These are phyloP conservation scores for Zygoascus tannicola DNA, from an alignment of 805 yeast genomes.

Conservation along the genomic window DNA sequence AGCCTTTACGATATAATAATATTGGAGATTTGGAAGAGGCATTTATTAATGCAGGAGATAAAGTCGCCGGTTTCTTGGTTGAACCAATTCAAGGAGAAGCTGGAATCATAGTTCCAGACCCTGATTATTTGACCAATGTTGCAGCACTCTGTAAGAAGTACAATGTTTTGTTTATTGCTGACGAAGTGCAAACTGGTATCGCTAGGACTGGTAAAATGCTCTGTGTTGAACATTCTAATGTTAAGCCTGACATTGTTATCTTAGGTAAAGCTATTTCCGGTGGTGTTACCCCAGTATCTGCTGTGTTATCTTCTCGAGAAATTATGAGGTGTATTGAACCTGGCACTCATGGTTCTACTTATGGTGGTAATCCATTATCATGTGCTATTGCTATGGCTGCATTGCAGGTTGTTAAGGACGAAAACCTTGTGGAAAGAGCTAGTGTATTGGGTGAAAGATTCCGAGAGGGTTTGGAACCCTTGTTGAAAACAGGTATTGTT, in stretches of 20 bases:
- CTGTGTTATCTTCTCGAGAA: constrained; percentile 81
- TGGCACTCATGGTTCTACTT: constrained; percentile 96
- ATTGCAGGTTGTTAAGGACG: constrained; percentile 79
- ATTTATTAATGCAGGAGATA: constrained; percentile 72
- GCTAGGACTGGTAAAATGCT: constrained; percentile 94
- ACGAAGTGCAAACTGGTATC: constrained; percentile 95
- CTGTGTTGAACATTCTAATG: constrained; percentile 77
- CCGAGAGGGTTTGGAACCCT: constrained; percentile 35
- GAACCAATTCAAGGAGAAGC: constrained; percentile 99
- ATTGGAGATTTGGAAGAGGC: constrained; percentile 83
- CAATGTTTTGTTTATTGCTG: constrained; percentile 85
- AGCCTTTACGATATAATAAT: constrained; percentile 68
- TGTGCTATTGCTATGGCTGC: constrained; percentile 92
- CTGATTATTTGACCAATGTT: constrained; percentile 65
- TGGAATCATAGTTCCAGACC: constrained; percentile 91
- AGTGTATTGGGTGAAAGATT: constrained; percentile 59
- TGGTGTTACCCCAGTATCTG: constrained; percentile 87
- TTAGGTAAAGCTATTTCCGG: constrained; percentile 95
- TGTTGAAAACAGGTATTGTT: constrained; percentile 39
- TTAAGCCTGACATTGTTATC: constrained; percentile 81
- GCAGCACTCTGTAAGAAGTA: constrained; percentile 66
- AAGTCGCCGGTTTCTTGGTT: constrained; percentile 79
- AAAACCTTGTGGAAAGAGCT: constrained; percentile 74
- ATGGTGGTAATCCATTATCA: constrained; percentile 95
- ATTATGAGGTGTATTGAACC: constrained; percentile 86